These are phyloP conservation scores for Backusella parvicylindrica DNA, from an alignment of 192 early-diverging fungal species.

Conservation along the genomic window DNA sequence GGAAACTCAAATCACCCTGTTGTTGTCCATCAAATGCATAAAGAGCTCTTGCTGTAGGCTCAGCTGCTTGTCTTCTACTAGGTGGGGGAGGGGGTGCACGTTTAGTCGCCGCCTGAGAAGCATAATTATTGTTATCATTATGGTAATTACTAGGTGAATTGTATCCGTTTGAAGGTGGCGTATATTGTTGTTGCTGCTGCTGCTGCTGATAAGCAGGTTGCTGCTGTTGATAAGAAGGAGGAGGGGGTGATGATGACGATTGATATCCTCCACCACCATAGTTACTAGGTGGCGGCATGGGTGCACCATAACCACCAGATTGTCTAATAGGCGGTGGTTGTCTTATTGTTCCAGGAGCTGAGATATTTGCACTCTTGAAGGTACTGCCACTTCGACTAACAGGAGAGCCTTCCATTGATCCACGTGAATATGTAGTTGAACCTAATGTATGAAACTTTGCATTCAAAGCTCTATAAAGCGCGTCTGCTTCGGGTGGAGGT, in stretches of 20 bases:
- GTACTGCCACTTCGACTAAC: neutral
- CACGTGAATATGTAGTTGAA: conserved; percentile 18
- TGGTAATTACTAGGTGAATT: neutral
- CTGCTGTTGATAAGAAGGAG: neutral
- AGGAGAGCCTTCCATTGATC: neutral
- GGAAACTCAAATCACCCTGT: conserved; percentile 37
- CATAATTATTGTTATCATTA: neutral
- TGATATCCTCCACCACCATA: neutral
- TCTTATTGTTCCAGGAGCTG: conserved; percentile 23
- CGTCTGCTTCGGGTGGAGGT: conserved; percentile 77
- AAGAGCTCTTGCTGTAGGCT: conserved; percentile 27
- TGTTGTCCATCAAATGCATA: conserved; percentile 37
- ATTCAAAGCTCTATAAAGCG: conserved; percentile 73
- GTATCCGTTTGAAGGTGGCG: neutral
- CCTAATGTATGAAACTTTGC: conserved; percentile 24
- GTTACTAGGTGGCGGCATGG: neutral
- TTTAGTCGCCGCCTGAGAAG: neutral
- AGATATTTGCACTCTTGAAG: conserved; percentile 18
- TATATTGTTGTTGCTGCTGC: neutral
- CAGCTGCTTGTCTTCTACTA: conserved; percentile 6
- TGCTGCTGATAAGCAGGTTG: neutral
- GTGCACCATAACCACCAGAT: neutral
- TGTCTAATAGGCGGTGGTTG: conserved; percentile 9
- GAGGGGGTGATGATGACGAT: neutral
- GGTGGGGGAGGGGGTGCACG: conserved; percentile 44